These are phyloP conservation scores for Salix purpurea DNA, from an alignment of 345 rosid species.

Conservation along the genomic window DNA sequence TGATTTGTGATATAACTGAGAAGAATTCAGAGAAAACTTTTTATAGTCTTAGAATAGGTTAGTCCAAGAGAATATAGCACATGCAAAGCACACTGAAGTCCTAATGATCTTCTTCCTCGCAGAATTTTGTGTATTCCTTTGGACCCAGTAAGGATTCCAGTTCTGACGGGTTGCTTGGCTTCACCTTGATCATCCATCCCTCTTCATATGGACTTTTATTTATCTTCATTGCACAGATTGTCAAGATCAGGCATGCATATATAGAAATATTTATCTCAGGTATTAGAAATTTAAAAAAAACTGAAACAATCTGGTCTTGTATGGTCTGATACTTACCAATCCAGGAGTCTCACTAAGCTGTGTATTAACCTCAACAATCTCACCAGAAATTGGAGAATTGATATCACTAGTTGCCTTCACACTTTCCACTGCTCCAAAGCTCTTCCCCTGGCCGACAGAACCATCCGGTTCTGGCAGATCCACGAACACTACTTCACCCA, in stretches of 20 bases:
- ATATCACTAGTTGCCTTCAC: slow-evolving; percentile 94
- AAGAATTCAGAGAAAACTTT: background rate
- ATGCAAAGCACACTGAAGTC: background rate
- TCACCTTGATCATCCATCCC: slow-evolving; percentile 98
- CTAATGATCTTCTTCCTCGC: slow-evolving; percentile 93
- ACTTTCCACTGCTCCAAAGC: slow-evolving; percentile 94
- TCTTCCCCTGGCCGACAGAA: slow-evolving; percentile 47
- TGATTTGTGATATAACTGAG: background rate
- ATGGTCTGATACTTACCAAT: slow-evolving; percentile 37
- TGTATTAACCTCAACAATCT: slow-evolving; percentile 70
- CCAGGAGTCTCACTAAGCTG: slow-evolving; percentile 73
- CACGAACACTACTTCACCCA: slow-evolving; percentile 94
- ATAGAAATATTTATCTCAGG: background rate
- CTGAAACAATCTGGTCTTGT: background rate
- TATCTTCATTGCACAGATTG: slow-evolving; percentile 37
- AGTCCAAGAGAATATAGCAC: background rate
- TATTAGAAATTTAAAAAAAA: background rate
- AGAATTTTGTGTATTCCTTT: slow-evolving; percentile 77
- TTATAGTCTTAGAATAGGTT: background rate
- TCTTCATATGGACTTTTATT: slow-evolving; percentile 84
- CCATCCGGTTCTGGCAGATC: slow-evolving; percentile 66
- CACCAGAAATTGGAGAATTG: slow-evolving; percentile 83
- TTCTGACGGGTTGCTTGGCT: slow-evolving; percentile 76
- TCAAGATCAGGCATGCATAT: background rate
- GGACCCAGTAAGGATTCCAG: slow-evolving; percentile 70